phyloP scores from a whole-genome alignment of 768 basidiomycete species.

The Mrakia blollopis region DNA sequence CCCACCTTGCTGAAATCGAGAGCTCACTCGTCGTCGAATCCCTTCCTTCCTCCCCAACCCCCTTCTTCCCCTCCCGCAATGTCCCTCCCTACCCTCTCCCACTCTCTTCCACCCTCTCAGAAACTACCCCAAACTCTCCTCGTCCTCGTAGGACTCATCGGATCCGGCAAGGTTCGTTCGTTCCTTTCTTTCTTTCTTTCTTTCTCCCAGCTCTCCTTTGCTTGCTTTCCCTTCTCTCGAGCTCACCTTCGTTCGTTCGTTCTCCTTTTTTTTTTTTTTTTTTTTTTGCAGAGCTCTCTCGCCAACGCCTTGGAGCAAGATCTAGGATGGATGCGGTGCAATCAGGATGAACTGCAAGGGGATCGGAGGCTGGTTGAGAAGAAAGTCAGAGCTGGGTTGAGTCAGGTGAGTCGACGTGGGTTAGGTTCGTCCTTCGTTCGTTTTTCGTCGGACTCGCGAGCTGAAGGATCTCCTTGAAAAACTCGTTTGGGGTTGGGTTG shows the following conservation, averaged over 20 bases:
- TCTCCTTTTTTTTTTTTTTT: no score
- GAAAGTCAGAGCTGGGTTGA: conserved; percentile 13
- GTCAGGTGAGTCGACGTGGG: conserved; percentile 15
- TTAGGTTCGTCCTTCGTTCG: neutral
- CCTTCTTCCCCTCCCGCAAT: no score
- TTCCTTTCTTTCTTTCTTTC: neutral
- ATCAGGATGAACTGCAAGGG: conserved; percentile 31
- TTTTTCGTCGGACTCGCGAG: neutral
- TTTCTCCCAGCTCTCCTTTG: neutral
- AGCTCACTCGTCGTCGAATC: no score
- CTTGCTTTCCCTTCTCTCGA: neutral
- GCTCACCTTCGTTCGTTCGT: neutral
- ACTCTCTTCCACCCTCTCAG: neutral
- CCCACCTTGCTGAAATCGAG: no score
- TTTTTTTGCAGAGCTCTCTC: neutral
- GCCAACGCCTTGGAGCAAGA: conserved; percentile 20
- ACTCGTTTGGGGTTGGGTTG: no score
- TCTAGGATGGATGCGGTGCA: conserved; percentile 22
- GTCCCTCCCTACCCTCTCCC: neutral
- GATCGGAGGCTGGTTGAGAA: conserved; percentile 27
- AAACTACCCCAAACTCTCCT: conserved; percentile 6
- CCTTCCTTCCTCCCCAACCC: no score
- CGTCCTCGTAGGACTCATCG: conserved; percentile 22
- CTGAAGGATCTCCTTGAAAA: no score
- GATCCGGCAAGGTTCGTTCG: conserved; percentile 18